Evolutionary conservation across 139 green algal genomes (phyloP), one percentile per base, ranked within the genome.

Genomic region (Chlamydomonas sp.): DNA sequence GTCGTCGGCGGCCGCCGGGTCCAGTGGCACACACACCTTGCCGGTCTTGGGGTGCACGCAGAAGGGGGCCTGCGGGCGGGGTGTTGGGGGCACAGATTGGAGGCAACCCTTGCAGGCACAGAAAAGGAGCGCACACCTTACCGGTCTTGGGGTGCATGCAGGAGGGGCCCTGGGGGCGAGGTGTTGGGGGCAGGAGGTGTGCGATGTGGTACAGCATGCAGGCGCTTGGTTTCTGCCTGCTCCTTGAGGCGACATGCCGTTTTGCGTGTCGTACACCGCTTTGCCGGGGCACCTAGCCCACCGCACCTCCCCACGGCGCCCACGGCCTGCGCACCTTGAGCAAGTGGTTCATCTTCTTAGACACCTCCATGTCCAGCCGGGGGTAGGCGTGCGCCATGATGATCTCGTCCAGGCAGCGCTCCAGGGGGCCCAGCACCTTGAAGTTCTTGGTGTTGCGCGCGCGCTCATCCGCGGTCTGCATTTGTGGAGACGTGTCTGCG

Each of bases 261-360:
- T 49, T 49, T 49, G 31, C 31, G 66, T 20, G 66, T 72, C 66
- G 14, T 20, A 72, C 66, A 15, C 66, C 66, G 12, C 66, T 15
- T 15, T 72, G 12, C 12, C 12, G 66, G 69, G 12, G 5, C 14
- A 17, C 69, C 69, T 31, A 60, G n/a, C n/a, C 73, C 73, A n/a
- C 16, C 73, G n/a, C 73, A 8, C 73, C 60, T 5, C 16, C 77
- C 14, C 77, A 12, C 2, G 15, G 3, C 62, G 10, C 78, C 10
- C 17, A 5, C 72, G 66, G 6, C 59, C 63, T 16, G 61, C 78
- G 3, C 68, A 95, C 96, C 94, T 99, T 99, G 75, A 99, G 95
- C 92, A 99, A 90, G 87, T 99, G 98, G 93, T 99, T 99, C 96
- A 98, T 99, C 93, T 99, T 99, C 89, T 98, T 99, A 4, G 98